Percentiles rank a stretch among this genome's conserved stretches.
These are phyloP conservation scores for Waltergamsia citrina DNA, from an alignment of 2,329 filamentous ascomycete species.

Conservation along the genomic window DNA sequence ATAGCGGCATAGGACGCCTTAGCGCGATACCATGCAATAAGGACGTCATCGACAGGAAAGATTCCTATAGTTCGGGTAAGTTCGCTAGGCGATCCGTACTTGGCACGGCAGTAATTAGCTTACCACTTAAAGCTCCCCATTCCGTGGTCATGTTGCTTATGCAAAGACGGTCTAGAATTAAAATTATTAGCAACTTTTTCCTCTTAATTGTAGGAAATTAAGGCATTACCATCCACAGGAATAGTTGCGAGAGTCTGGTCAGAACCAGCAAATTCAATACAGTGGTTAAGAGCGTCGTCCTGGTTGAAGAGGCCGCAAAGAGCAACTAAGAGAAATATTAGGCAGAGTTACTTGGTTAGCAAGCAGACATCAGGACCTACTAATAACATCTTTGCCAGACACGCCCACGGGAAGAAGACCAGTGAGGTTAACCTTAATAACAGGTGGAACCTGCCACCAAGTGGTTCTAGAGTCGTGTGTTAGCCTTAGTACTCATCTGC, in stretches of 20 bases:
- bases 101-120: too few species aligned
- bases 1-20: constrained; percentile 69
- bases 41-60: constrained; percentile 70
- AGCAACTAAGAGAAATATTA: too few species aligned
- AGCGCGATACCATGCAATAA: constrained; percentile 64
- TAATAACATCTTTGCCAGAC: constrained; percentile 88
- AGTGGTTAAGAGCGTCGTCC: constrained; percentile 84
- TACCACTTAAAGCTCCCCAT: constrained; percentile 56
- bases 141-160: constrained; percentile 78
- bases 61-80: too few species aligned
- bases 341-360: too few species aligned
- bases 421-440: constrained; percentile 70
- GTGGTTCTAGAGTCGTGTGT: too few species aligned
- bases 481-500: too few species aligned
- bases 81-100: too few species aligned
- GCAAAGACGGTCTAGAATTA: constrained; percentile 62
- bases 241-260: constrained; percentile 68
- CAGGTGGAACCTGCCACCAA: constrained; percentile 84
- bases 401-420: constrained; percentile 71
- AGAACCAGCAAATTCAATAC: constrained; percentile 77
- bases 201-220: too few species aligned
- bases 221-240: constrained; percentile 61
- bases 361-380: too few species aligned
- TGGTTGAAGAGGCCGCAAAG: constrained; percentile 80
- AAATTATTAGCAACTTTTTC: too few species aligned